Base-by-base conservation (phyloP, 2,329 filamentous ascomycete genomes). In the Diaporthe longicolla region DNA sequence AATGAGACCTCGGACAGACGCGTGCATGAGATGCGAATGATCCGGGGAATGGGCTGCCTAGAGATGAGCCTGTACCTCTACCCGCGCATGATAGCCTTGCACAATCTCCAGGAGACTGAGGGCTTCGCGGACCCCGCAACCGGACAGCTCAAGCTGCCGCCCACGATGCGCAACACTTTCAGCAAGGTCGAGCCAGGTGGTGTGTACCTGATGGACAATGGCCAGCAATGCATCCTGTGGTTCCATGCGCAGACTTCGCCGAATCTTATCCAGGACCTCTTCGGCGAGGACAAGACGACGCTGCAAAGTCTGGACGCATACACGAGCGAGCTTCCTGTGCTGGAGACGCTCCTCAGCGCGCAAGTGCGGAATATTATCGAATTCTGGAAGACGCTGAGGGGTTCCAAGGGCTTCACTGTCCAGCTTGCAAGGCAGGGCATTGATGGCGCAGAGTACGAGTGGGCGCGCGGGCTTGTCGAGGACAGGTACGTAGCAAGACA, bases 381-480 rank as follows among this genome's bases (percentile, higher is more conserved):
- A 81, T 98, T 97, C 80, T 87, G 98, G 59, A 92, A 93, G 79
- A 90, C 90, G 19, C 89, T 93, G 80, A 91, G 97, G 54, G 95
- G 95, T 13, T 95, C 93, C 75, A 98, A 98, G 85, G 94, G 94
- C 29, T 85, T 98, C 75, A 94, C 94, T 1, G 90, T 99, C 63
- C 97, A 98, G 84, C 88, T 99, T 63, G 97, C 97, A 10, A 87
- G 97, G 74, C 97, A 98, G 83, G 95, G 95, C 0, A 88, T 98
- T 5, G 97, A 99, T 80, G 97, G 97, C 0, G 94, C 95, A 4
- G 97, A 99, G 83, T 98, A 95, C 80, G 97, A 99, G 83, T 99
- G 98, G 86, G 97, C 97, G 10, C 88, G 95, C 70, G 87, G 97
- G 84, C 84, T 99, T 77, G 92, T 98, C 43, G 97, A 99, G 84